phyloP scores from a whole-genome alignment of 139 green algal genomes.

The Pycnococcus provasolii region DNA sequence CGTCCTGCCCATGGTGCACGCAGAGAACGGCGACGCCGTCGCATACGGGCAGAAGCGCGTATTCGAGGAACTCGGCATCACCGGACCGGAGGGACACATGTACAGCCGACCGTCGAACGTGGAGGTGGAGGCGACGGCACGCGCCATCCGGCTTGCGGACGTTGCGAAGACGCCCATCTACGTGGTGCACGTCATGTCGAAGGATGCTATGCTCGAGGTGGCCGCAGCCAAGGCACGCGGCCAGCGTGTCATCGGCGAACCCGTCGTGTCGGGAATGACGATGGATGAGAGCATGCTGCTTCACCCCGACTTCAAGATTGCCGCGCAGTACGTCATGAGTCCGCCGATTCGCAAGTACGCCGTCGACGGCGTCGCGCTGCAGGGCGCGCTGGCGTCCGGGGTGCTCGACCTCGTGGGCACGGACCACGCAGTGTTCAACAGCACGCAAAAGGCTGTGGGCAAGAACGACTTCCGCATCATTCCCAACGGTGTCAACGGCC shows the following conservation, averaged over 20 bases:
- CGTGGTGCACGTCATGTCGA: slow-evolving; percentile 93
- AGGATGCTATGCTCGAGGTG: slow-evolving; percentile 69
- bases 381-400: slow-evolving; percentile 24
- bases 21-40: slow-evolving; percentile 85
- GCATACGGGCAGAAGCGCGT: slow-evolving; percentile 45
- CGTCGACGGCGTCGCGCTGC: slow-evolving; percentile 23
- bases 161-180: slow-evolving; percentile 80
- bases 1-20: slow-evolving; percentile 75
- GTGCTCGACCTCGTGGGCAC: slow-evolving; percentile 27
- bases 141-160: slow-evolving; percentile 69
- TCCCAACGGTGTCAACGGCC: slow-evolving; percentile 91
- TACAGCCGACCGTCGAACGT: slow-evolving; percentile 58
- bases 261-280: slow-evolving; percentile 60
- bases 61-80: slow-evolving; percentile 48
- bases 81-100: slow-evolving; percentile 72
- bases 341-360: slow-evolving; percentile 70
- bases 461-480: slow-evolving; percentile 76
- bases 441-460: slow-evolving; percentile 66
- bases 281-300: slow-evolving; percentile 62
- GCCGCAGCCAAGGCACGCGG: slow-evolving; percentile 34
- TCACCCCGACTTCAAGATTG: slow-evolving; percentile 59
- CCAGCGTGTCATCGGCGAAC: slow-evolving; percentile 66
- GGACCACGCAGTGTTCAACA: slow-evolving; percentile 87
- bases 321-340: slow-evolving; percentile 78
- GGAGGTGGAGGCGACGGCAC: slow-evolving; percentile 60